Evolutionary conservation across 768 basidiomycete species (phyloP), one percentile per base, ranked within the genome.

Genomic region (Tulasnella calospora): DNA sequence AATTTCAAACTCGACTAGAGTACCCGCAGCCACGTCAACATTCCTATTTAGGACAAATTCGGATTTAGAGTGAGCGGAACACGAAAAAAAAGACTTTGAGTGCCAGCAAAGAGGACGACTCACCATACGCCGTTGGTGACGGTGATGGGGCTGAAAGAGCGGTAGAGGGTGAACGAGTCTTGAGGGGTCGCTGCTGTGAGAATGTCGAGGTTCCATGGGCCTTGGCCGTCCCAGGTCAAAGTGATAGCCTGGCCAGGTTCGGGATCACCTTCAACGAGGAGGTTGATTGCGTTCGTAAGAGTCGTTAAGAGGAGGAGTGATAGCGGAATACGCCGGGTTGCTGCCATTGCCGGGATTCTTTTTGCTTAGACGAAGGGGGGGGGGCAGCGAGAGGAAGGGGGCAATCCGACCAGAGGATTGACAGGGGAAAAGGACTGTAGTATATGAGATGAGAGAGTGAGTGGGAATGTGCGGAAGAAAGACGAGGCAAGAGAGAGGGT

Each of bases 71-170:
- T 36, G 67, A 70, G 30, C 74, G 3, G n/a, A 47, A 47, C 73
- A 46, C 36, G 27, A 30, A 33, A 21, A 30, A 30, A 73, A 73
- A 44, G 71, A 36, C 30, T 44, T 73, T 41, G 47, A 27, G 27
- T 2, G 38, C 67, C 13, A 72, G 55, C 19, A 17, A n/a, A 19
- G 46, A 17, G 13, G 21, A 5, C 27, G 7, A 23, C 76, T n/a
- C 36, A 77, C 76, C 76, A 77, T 23, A 77, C 76, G 38, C 15
- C 76, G 30, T 57, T 33, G 27, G 30, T 36, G 40, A 77, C 61
- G 17, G 55, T 35, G 23, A 77, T n/a, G 35, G 35, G 30, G 0
- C 19, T n/a, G 76, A 38, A 77, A 5, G 35, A 71, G 8, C 40
- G 23, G 57, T 77, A 71, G 36, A 69, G 13, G 35, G 36, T 27